Percentiles rank a stretch among this genome's conserved stretches.
Evolutionary conservation across 306 rosid genomes (phyloP).

Genomic region (Glycine tomentella): DNA sequence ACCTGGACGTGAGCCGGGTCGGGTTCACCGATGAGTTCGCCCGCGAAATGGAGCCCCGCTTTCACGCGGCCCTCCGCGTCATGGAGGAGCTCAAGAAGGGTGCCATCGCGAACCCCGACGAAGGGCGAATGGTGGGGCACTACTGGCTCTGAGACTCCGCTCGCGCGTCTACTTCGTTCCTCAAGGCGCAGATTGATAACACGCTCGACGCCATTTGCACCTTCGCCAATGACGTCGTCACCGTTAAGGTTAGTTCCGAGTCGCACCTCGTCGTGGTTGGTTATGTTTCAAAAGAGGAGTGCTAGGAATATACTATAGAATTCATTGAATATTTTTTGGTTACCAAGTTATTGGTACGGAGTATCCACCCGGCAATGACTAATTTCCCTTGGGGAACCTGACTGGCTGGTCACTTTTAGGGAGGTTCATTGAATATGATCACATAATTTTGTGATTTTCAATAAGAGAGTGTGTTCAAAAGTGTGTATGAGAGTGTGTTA

Average conservation of each 20-base stretch:
- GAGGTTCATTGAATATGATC: too few species aligned
- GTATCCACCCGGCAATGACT: too few species aligned
- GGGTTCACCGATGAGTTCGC: constrained; percentile 1
- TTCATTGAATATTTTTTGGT: too few species aligned
- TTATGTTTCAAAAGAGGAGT: background rate
- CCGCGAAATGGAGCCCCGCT: constrained; percentile 10
- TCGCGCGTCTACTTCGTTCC: background rate
- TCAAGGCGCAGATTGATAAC: background rate
- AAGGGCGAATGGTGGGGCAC: constrained; percentile 1
- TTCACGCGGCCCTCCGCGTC: background rate
- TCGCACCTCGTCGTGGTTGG: too few species aligned
- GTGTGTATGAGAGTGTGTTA: too few species aligned
- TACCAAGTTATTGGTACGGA: too few species aligned
- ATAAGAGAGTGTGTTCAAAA: too few species aligned
- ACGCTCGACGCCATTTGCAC: constrained; percentile 7
- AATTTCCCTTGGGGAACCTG: too few species aligned
- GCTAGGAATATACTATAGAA: too few species aligned
- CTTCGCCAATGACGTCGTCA: constrained; percentile 11
- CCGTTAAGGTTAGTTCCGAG: background rate
- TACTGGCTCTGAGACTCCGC: constrained; percentile 22
- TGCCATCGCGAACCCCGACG: constrained; percentile 11
- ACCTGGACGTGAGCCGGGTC: constrained; percentile 8
- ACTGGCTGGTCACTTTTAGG: too few species aligned
- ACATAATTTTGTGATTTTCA: too few species aligned
- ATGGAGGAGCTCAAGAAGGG: constrained; percentile 13